Evolutionary conservation across 352 stramenopile species (phyloP).

Genomic region (Stramenopiles sp.): DNA sequence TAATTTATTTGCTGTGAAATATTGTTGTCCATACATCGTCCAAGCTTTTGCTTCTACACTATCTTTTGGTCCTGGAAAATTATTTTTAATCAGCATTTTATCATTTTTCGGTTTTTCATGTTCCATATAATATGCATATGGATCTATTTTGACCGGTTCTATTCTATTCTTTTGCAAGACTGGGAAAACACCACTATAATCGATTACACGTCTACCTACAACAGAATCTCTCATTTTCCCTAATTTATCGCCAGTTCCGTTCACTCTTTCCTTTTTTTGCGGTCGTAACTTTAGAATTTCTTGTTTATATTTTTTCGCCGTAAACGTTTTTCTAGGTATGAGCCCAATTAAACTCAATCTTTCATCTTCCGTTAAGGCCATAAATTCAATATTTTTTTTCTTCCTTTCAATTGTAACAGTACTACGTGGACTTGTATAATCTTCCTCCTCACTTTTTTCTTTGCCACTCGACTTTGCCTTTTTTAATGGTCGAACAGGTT

Average conservation of each 20-base stretch:
- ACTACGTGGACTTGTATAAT: too few relatives aligned
- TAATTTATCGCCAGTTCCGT: neutral
- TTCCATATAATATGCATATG: neutral
- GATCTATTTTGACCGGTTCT: neutral
- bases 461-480: neutral
- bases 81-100: neutral
- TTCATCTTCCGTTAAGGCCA: neutral
- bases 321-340: neutral
- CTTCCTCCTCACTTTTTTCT: neutral
- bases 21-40: neutral
- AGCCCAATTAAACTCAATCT: neutral
- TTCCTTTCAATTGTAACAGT: too few relatives aligned
- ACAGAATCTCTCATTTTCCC: neutral
- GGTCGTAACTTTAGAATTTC: neutral
- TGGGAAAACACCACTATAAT: neutral
- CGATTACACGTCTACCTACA: neutral
- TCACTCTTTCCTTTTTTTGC: neutral
- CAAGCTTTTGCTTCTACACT: neutral
- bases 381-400: neutral
- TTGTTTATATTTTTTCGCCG: neutral
- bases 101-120: neutral
- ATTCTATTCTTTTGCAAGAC: neutral
- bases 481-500: neutral
- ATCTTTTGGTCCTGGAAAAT: neutral
- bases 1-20: neutral